Evolutionary conservation across 2,329 filamentous ascomycete genomes (phyloP).

Genomic region (Fulvia fulva): DNA sequence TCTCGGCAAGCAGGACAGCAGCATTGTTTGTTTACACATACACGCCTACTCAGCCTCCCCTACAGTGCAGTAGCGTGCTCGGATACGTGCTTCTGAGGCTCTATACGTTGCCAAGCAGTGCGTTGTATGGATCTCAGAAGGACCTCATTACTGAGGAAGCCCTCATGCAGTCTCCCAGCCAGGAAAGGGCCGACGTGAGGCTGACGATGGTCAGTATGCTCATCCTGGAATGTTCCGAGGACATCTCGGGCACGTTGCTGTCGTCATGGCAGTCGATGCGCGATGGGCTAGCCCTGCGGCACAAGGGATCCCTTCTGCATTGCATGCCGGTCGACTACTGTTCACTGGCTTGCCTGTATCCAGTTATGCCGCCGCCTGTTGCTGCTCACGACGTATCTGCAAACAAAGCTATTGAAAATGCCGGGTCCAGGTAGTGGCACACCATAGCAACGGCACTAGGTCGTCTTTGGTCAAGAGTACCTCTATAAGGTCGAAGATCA

Average conservation of each 20-base stretch:
- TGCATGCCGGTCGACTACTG: background rate
- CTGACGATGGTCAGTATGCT: too few relatives aligned
- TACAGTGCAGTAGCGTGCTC: background rate
- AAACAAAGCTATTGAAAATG: background rate
- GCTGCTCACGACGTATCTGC: background rate
- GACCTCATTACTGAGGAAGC: too few relatives aligned
- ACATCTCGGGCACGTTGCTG: background rate
- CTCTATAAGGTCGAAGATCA: background rate
- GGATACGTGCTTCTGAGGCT: too few relatives aligned
- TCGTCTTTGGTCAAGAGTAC: background rate
- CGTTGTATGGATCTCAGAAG: too few relatives aligned
- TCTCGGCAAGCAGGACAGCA: background rate
- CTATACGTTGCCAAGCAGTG: too few relatives aligned
- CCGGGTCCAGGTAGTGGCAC: background rate
- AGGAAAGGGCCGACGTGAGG: too few relatives aligned
- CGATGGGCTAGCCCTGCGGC: too few relatives aligned
- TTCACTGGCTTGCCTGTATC: background rate
- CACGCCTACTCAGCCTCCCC: background rate
- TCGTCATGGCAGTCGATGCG: too few relatives aligned
- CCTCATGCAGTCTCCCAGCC: too few relatives aligned
- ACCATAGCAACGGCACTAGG: background rate
- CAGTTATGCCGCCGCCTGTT: background rate
- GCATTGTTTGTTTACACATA: background rate
- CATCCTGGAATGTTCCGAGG: too few relatives aligned
- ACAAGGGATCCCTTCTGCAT: background rate